A percentile compares a stretch with the other conserved stretches of the same genome.
Evolutionary conservation across 306 rosid species (phyloP).

Genomic region (Dalbergia cultrata): DNA sequence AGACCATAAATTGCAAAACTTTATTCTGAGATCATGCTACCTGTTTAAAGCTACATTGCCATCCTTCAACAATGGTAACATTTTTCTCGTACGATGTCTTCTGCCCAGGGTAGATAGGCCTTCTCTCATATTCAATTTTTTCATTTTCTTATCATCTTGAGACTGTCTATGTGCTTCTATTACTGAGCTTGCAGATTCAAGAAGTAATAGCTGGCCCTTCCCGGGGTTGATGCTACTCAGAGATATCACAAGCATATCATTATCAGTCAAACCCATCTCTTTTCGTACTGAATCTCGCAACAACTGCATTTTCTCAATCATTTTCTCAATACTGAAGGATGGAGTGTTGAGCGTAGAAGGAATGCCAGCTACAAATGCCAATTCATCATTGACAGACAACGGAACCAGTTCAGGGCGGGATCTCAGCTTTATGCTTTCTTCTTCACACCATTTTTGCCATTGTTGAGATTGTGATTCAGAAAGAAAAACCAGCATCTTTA

Average conservation of each 20-base stretch:
- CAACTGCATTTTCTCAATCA: slow-evolving; percentile 74
- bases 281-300: slow-evolving; percentile 80
- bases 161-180: slow-evolving; percentile 57
- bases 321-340: slow-evolving; percentile 74
- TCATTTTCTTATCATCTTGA: slow-evolving; percentile 54
- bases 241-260: slow-evolving; percentile 87
- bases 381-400: slow-evolving; percentile 86
- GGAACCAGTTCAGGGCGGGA: slow-evolving; percentile 80
- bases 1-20: slow-evolving; percentile 34
- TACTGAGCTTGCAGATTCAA: slow-evolving; percentile 75
- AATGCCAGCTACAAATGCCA: slow-evolving; percentile 97
- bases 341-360: slow-evolving; percentile 88
- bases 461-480: slow-evolving; percentile 88
- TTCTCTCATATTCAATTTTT: slow-evolving; percentile 49
- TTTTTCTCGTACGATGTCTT: slow-evolving; percentile 67
- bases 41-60: slow-evolving; percentile 47
- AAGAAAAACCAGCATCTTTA: slow-evolving; percentile 79
- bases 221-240: slow-evolving; percentile 97
- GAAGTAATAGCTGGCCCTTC: slow-evolving; percentile 91
- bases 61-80: slow-evolving; percentile 60
- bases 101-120: slow-evolving; percentile 53
- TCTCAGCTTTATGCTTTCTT: slow-evolving; percentile 85
- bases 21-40: slow-evolving; percentile 47
- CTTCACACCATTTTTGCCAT: slow-evolving; percentile 93
- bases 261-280: slow-evolving; percentile 86